phyloP scores from a whole-genome alignment of 495 filamentous ascomycete species.

The Penicillium salamii region DNA sequence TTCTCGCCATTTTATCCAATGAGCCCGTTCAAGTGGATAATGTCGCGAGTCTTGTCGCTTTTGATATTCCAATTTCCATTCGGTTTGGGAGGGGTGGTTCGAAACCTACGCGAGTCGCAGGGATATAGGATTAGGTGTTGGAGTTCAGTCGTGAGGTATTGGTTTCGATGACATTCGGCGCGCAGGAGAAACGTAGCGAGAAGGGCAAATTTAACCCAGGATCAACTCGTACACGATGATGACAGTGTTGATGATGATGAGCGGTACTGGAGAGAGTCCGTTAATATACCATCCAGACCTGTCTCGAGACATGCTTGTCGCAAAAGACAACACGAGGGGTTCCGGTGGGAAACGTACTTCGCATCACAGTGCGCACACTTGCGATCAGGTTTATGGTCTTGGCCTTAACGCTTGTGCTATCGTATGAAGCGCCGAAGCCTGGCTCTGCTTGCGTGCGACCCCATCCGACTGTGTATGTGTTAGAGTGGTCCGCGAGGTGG shows the following conservation, averaged over 20 bases:
- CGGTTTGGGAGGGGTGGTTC: not conserved
- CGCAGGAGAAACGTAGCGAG: not conserved
- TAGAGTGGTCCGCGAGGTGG: conserved; percentile 8
- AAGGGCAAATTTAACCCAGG: conserved; percentile 60
- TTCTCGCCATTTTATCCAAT: not conserved
- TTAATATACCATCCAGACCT: too few species aligned
- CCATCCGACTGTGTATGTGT: conserved; percentile 67
- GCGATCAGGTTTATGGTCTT: conserved; percentile 87
- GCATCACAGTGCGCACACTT: conserved; percentile 88
- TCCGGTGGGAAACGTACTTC: conserved; percentile 62
- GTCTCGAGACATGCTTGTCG: too few species aligned
- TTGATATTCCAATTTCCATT: not conserved
- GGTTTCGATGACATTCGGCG: too few species aligned
- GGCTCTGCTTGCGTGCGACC: conserved; percentile 64
- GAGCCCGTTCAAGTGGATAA: conserved; percentile 13
- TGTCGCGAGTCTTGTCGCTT: conserved; percentile 6
- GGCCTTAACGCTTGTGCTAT: conserved; percentile 77
- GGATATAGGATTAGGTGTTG: not conserved
- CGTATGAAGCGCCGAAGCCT: conserved; percentile 67
- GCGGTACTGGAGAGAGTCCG: conserved; percentile 62
- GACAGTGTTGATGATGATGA: conserved; percentile 87
- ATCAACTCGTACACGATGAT: conserved; percentile 88
- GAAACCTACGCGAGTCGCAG: not conserved
- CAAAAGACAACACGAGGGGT: too few species aligned
- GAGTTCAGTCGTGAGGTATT: not conserved